Conservation (phyloP, 805 yeast genomes). For the Lipomyces yamadae region DNA sequence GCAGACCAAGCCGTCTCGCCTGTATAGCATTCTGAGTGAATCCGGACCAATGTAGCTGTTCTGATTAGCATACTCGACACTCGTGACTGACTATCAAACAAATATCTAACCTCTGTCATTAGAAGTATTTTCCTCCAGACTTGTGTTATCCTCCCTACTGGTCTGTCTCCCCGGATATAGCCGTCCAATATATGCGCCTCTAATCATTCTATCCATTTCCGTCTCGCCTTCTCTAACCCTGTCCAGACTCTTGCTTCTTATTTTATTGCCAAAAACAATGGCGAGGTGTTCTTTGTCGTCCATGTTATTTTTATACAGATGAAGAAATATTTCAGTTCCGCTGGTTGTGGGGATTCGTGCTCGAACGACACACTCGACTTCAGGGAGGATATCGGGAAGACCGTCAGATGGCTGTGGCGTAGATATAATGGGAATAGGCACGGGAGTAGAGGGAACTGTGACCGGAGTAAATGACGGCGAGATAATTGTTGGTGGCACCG, state of each 20-base stretch:
- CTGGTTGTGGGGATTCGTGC: slow-evolving; percentile 96
- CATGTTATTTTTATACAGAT: slow-evolving; percentile 80
- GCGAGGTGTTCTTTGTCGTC: slow-evolving; percentile 96
- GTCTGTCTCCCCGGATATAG: slow-evolving; percentile 80
- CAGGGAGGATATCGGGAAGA: slow-evolving; percentile 57
- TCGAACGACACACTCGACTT: slow-evolving; percentile 84
- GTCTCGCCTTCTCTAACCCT: slow-evolving; percentile 68
- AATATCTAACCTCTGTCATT: slow-evolving; percentile 8
- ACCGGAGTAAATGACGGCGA: slow-evolving; percentile 34
- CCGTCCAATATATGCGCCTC: slow-evolving; percentile 95
- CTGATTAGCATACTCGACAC: not conserved
- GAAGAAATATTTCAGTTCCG: slow-evolving; percentile 92
- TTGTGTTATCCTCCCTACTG: slow-evolving; percentile 47
- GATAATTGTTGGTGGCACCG: slow-evolving; percentile 21
- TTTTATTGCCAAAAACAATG: slow-evolving; percentile 92
- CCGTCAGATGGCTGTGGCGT: slow-evolving; percentile 28
- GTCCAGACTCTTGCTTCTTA: slow-evolving; percentile 77
- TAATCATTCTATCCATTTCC: slow-evolving; percentile 93
- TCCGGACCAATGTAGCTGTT: slow-evolving; percentile 64
- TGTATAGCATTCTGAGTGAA: slow-evolving; percentile 97
- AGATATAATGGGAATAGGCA: slow-evolving; percentile 28
- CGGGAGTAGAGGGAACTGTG: slow-evolving; percentile 34
- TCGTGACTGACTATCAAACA: not conserved
- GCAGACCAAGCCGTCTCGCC: slow-evolving; percentile 99
- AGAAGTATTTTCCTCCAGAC: slow-evolving; percentile 26